phyloP scores from a whole-genome alignment of 2,329 filamentous ascomycete species.

The Diaporthe humulicola region DNA sequence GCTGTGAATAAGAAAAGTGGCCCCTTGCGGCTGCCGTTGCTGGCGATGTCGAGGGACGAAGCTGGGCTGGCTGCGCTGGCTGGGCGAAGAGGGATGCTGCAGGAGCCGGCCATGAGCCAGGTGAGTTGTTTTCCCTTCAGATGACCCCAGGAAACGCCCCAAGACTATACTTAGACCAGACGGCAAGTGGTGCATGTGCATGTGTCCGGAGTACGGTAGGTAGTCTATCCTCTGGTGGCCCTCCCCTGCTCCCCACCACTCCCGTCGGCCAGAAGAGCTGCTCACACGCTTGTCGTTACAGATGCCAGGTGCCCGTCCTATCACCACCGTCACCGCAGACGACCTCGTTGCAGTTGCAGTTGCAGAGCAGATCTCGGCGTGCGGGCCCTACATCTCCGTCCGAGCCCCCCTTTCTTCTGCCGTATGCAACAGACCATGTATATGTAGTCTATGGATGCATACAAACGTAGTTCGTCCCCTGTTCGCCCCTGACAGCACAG shows the following conservation, averaged over 20 bases:
- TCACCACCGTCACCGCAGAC: not conserved
- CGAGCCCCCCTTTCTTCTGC: not conserved
- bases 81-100: not conserved
- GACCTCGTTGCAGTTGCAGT: not conserved
- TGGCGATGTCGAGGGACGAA: slow-evolving; percentile 9
- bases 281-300: slow-evolving; percentile 36
- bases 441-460: too few relatives aligned
- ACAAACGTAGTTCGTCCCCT: slow-evolving; percentile 7
- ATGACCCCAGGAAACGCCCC: slow-evolving; percentile 22
- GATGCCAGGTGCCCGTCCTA: not conserved
- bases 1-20: slow-evolving; percentile 36
- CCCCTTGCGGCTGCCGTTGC: slow-evolving; percentile 3
- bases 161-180: slow-evolving; percentile 25
- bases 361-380: not conserved
- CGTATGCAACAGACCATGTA: not conserved
- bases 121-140: slow-evolving; percentile 2
- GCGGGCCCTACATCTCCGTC: slow-evolving; percentile 12
- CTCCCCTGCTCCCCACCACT: not conserved
- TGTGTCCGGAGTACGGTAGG: not conserved
- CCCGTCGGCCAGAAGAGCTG: slow-evolving; percentile 13
- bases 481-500: slow-evolving; percentile 10
- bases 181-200: not conserved
- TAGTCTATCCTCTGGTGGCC: not conserved
- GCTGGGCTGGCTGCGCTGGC: too few relatives aligned
- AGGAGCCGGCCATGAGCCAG: slow-evolving; percentile 16